Conservation (phyloP, 805 yeast species). For the Cyberlindnera samutprakarnensis region DNA sequence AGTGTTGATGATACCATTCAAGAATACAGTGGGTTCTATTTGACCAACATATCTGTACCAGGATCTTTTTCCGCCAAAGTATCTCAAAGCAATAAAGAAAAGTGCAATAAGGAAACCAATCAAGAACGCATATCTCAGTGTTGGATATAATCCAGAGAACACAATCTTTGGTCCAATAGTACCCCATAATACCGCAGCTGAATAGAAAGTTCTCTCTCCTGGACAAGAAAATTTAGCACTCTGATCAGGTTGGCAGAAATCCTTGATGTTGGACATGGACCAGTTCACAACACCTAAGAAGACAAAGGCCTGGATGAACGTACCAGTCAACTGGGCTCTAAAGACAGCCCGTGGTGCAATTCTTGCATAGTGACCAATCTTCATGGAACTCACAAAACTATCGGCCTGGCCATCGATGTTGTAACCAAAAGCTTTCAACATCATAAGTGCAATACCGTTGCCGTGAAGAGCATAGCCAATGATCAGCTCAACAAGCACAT, state of each 20-base stretch:
- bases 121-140: conserved; percentile 56
- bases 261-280: conserved; percentile 26
- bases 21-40: conserved; percentile 42
- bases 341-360: conserved; percentile 54
- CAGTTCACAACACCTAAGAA: conserved; percentile 28
- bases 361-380: conserved; percentile 41
- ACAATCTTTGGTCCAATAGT: conserved; percentile 50
- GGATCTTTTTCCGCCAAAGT: conserved; percentile 15
- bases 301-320: conserved; percentile 23
- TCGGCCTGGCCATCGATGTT: conserved; percentile 61
- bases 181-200: conserved; percentile 40
- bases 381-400: conserved; percentile 41
- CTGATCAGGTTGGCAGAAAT: conserved; percentile 29
- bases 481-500: conserved; percentile 48
- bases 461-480: conserved; percentile 46
- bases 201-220: conserved; percentile 33
- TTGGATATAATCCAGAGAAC: conserved; percentile 53
- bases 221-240: conserved; percentile 34
- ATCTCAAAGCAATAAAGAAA: conserved; percentile 23
- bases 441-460: conserved; percentile 45
- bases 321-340: conserved; percentile 34
- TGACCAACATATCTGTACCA: conserved; percentile 6
- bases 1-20: conserved; percentile 48
- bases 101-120: conserved; percentile 37
- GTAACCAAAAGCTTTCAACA: conserved; percentile 45